Evolutionary conservation across 2,329 filamentous ascomycete species (phyloP), one percentile per base, ranked within the genome.

Genomic region (Ophiostoma fasciatum): DNA sequence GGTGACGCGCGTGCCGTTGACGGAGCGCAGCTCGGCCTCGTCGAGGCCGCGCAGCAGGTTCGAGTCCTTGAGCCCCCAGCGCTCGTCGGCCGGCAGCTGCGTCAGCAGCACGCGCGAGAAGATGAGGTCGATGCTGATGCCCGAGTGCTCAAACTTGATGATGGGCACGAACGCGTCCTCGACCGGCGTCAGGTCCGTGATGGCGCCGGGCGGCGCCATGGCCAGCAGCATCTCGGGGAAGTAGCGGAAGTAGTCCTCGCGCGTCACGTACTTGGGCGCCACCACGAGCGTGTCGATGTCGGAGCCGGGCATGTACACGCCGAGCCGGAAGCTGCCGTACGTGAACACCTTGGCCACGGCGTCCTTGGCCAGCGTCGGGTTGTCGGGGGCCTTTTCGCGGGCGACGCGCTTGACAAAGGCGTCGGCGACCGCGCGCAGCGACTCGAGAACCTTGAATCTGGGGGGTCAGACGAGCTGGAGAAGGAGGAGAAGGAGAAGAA

Each of bases 241-340:
- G 48, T 81, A 66, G 35, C 81, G 64, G 62, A 98, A 98, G 63
- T 94, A 98, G 57, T 98, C 84, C 22, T 88, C 78, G 40, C 84
- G 78, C 11, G 73, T 72, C 35, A 96, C 81, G 51, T 94, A 85
- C 59, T 83, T 87, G 9, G 90, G 90, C 12, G 79, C 87, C 34
- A 94, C 80, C 40, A 96, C 77, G 35, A 98, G 73, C 2, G 90
- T 94, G 61, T 98, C 90, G 49, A 98, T 96, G 74, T 98, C 90
- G 31, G 90, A 96, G 34, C 85, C 85, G 30, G 90, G 90, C 6
- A 87, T 87, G 56, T 82, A 94, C 18, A 96, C 90, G 41, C 90
- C 90, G 11, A 98, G 67, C 27, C 87, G 79, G 57, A 88, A 98
- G 58, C 90, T 96, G 45, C 90, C 90, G 56, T 90, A 98, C 1